Conservation (phyloP, 345 rosid species). For the Sapria himalayana region DNA sequence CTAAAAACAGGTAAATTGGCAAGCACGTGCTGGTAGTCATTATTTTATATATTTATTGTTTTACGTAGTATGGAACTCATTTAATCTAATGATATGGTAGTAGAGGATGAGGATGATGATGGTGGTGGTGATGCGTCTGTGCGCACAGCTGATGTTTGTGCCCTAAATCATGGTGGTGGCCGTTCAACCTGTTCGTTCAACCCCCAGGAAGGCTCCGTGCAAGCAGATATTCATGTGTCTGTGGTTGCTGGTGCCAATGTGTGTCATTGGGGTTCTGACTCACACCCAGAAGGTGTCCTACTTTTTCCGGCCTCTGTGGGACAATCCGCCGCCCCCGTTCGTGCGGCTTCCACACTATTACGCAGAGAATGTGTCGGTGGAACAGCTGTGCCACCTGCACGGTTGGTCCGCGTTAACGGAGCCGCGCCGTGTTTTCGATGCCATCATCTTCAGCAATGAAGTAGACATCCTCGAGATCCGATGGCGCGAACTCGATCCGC, state of each 20-base stretch:
- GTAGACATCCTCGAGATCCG: slow-evolving; percentile 65
- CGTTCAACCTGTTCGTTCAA: slow-evolving; percentile 13
- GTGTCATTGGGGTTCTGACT: slow-evolving; percentile 25
- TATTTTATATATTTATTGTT: too few relatives aligned
- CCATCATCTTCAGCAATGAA: slow-evolving; percentile 76
- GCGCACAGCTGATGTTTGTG: slow-evolving; percentile 6
- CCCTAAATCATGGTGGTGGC: slow-evolving; percentile 32
- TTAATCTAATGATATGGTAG: too few relatives aligned
- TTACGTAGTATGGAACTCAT: too few relatives aligned
- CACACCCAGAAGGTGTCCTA: slow-evolving; percentile 33
- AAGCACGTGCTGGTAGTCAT: too few relatives aligned
- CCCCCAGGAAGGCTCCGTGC: slow-evolving; percentile 16
- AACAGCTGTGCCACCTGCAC: slow-evolving; percentile 58
- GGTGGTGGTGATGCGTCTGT: too few relatives aligned
- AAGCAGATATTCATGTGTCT: slow-evolving; percentile 17
- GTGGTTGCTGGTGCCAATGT: slow-evolving; percentile 27
- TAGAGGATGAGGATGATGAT: too few relatives aligned
- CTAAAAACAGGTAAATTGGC: too few relatives aligned
- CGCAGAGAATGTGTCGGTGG: slow-evolving; percentile 79
- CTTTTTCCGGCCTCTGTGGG: slow-evolving; percentile 78
- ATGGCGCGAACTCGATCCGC: slow-evolving; percentile 58
- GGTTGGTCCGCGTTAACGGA: slow-evolving; percentile 51
- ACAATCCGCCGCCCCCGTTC: slow-evolving; percentile 59
- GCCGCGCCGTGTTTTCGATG: slow-evolving; percentile 55
- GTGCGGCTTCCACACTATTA: slow-evolving; percentile 58